Percentiles rank a stretch among this genome's conserved stretches.
phyloP scores from a whole-genome alignment of 2,329 filamentous ascomycete species.

The Colletotrichum australisinense region DNA sequence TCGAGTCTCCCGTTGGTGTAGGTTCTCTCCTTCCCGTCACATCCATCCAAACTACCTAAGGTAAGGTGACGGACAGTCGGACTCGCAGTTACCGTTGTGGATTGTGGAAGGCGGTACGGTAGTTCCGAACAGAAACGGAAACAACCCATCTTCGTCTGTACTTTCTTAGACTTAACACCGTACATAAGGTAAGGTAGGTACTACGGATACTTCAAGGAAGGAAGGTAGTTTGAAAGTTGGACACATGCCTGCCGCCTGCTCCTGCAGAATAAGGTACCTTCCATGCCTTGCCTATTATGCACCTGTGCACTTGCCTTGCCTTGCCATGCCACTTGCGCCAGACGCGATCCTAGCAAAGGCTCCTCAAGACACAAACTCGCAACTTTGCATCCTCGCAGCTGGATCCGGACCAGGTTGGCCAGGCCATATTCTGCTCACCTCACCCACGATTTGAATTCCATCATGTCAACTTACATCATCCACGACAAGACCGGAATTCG shows the following conservation, averaged over 20 bases:
- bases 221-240: background rate
- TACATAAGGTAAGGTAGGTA: background rate
- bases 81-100: background rate
- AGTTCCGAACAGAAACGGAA: background rate
- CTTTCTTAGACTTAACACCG: background rate
- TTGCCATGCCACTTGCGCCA: constrained; percentile 17
- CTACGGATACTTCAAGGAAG: no score
- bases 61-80: no score
- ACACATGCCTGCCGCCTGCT: constrained; percentile 1
- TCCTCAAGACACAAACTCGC: background rate
- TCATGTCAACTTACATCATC: background rate
- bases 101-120: background rate
- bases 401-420: constrained; percentile 5
- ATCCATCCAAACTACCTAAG: no score
- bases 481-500: background rate
- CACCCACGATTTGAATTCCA: constrained; percentile 4
- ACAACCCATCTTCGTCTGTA: background rate
- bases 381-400: background rate
- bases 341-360: constrained; percentile 13
- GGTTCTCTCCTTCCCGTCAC: no score
- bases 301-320: background rate
- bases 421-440: constrained; percentile 16
- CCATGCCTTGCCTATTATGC: background rate
- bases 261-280: background rate
- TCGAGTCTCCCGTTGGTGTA: constrained; percentile 3